phyloP scores from a whole-genome alignment of 2,329 filamentous ascomycete genomes.

The Fusarium denticulatum region DNA sequence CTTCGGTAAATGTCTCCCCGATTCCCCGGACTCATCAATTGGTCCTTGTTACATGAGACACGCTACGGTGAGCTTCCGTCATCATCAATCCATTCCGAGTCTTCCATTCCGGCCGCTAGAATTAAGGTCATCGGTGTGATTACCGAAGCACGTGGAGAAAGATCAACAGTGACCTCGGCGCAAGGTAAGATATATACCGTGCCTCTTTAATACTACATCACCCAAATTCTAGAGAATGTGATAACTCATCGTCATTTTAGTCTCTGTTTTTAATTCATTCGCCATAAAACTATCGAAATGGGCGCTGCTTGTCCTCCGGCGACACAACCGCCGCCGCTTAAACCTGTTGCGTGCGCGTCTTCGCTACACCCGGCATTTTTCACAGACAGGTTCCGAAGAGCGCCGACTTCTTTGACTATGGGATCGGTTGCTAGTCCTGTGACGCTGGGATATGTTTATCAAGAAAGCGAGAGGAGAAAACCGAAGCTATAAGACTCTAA shows the following conservation, averaged over 20 bases:
- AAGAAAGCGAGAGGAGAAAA: conserved; percentile 51
- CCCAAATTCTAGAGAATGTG: conserved; percentile 24
- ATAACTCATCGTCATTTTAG: neutral
- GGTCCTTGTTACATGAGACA: neutral
- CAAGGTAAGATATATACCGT: neutral
- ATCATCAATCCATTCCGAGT: conserved; percentile 6
- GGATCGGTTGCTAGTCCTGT: conserved; percentile 57
- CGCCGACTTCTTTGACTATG: conserved; percentile 53
- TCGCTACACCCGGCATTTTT: conserved; percentile 80
- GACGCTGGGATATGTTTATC: conserved; percentile 70
- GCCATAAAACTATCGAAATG: conserved; percentile 1
- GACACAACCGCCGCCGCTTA: conserved; percentile 20
- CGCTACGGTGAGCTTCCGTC: conserved; percentile 9
- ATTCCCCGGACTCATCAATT: neutral
- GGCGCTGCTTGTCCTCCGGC: conserved; percentile 26
- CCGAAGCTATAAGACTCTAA: conserved; percentile 49
- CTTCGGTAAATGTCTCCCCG: conserved; percentile 5
- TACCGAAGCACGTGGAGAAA: conserved; percentile 38
- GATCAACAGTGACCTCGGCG: conserved; percentile 29
- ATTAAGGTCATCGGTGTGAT: conserved; percentile 19
- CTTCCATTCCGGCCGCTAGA: conserved; percentile 9
- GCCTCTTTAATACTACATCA: neutral
- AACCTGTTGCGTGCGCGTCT: conserved; percentile 54
- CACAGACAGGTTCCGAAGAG: conserved; percentile 68
- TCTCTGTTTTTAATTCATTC: neutral